A percentile compares a stretch with the other conserved stretches of the same genome.
phyloP scores from a whole-genome alignment of 2,329 filamentous ascomycete genomes.

The Pezicula rhizophila region DNA sequence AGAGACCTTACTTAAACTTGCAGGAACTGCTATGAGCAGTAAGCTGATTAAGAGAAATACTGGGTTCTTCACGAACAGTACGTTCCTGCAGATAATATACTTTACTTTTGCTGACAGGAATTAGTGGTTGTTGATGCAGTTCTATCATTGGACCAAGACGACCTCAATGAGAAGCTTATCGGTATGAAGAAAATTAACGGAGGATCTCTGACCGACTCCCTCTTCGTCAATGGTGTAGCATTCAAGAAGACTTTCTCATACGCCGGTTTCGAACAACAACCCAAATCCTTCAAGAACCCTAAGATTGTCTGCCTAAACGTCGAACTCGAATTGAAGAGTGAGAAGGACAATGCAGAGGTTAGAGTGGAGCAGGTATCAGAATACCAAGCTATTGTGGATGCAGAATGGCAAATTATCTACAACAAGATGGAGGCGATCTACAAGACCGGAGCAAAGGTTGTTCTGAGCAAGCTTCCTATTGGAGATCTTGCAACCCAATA shows the following conservation, averaged over 20 bases:
- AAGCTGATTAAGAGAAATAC: constrained; percentile 98
- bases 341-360: constrained; percentile 99
- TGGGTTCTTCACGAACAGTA: constrained; percentile 95
- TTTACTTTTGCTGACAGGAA: constrained; percentile 22
- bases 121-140: constrained; percentile 97
- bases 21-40: constrained; percentile 96
- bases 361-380: constrained; percentile 97
- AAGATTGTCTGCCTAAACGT: constrained; percentile 98
- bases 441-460: constrained; percentile 93
- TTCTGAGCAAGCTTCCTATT: constrained; percentile 94
- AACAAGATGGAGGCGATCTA: constrained; percentile 95
- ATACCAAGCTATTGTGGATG: constrained; percentile 98
- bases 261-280: constrained; percentile 98
- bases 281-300: constrained; percentile 87
- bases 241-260: constrained; percentile 99
- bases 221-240: constrained; percentile 95
- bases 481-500: constrained; percentile 96
- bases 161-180: constrained; percentile 96
- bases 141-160: constrained; percentile 88
- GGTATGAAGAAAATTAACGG: constrained; percentile 98
- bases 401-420: constrained; percentile 99
- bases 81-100: constrained; percentile 24
- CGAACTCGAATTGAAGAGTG: constrained; percentile 94
- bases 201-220: constrained; percentile 89
- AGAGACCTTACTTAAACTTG: constrained; percentile 84